A percentile compares a stretch with the other conserved stretches of the same genome.
Conservation (phyloP, 257 asterid species). For the Solanum appendiculatum region DNA sequence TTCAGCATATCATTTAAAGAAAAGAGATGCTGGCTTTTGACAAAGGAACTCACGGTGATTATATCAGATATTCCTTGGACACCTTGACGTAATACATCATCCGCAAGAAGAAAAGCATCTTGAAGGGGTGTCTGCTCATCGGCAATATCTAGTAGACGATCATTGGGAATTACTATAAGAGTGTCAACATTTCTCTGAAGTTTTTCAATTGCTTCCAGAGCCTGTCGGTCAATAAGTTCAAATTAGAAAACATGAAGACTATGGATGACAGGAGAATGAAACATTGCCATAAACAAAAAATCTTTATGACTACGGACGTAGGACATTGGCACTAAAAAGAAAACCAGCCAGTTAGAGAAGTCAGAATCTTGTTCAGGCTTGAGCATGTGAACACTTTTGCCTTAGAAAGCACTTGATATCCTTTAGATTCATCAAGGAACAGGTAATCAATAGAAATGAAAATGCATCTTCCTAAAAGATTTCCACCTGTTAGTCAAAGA, state of each 20-base stretch:
- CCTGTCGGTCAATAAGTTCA: constrained; percentile 25
- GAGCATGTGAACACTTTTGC: not conserved
- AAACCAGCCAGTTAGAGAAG: not conserved
- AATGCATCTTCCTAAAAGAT: not conserved
- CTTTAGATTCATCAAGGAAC: not conserved
- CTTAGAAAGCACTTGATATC: not conserved
- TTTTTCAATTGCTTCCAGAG: constrained; percentile 91
- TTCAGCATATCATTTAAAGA: not conserved
- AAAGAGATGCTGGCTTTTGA: not conserved
- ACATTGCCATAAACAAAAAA: not conserved
- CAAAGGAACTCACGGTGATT: constrained; percentile 53
- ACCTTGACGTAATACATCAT: constrained; percentile 96
- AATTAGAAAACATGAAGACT: not conserved
- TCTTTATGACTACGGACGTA: not conserved
- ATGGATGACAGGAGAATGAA: not conserved
- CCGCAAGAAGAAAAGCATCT: constrained; percentile 98
- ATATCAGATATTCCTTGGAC: constrained; percentile 98
- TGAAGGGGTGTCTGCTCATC: constrained; percentile 92
- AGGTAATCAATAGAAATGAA: not conserved
- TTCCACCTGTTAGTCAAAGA: not conserved
- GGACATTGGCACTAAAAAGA: not conserved
- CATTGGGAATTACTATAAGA: constrained; percentile 93
- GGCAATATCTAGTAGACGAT: constrained; percentile 87
- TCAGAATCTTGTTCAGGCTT: not conserved
- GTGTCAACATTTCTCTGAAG: constrained; percentile 97